Percentiles rank a stretch among this genome's conserved stretches.
Conservation (phyloP, 164 flowering plant genomes). For the Chimonanthus salicifolius region DNA sequence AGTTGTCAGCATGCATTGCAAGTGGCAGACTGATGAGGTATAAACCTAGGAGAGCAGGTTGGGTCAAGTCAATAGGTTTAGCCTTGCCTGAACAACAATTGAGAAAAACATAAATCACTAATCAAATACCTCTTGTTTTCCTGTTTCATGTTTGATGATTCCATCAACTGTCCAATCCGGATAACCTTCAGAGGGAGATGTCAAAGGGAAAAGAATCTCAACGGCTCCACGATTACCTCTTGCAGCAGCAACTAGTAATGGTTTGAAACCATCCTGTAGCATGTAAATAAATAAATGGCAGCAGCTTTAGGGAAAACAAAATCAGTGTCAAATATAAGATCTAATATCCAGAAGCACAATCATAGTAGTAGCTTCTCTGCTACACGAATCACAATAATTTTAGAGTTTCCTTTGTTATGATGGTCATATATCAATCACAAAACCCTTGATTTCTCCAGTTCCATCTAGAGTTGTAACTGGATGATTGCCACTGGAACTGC, state of each 20-base stretch:
- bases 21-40: too few species aligned
- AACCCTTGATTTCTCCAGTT: too few species aligned
- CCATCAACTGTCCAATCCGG: slow-evolving; percentile 84
- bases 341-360: not conserved
- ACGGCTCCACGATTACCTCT: slow-evolving; percentile 65
- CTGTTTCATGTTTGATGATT: slow-evolving; percentile 45
- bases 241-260: slow-evolving; percentile 81
- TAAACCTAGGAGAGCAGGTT: too few species aligned
- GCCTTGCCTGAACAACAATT: too few species aligned
- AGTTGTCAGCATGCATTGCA: too few species aligned
- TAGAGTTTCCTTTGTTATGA: too few species aligned
- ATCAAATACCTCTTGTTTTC: slow-evolving; percentile 40
- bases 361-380: not conserved
- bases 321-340: not conserved
- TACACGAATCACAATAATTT: not conserved
- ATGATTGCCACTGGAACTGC: too few species aligned
- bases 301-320: not conserved
- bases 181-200: slow-evolving; percentile 39
- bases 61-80: too few species aligned
- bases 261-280: slow-evolving; percentile 75
- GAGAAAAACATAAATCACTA: not conserved
- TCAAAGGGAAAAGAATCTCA: slow-evolving; percentile 68
- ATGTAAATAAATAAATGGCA: not conserved
- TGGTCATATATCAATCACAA: too few species aligned
- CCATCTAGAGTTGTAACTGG: too few species aligned